Conservation (phyloP, 257 asterid genomes). For the Voacanga thouarsii region DNA sequence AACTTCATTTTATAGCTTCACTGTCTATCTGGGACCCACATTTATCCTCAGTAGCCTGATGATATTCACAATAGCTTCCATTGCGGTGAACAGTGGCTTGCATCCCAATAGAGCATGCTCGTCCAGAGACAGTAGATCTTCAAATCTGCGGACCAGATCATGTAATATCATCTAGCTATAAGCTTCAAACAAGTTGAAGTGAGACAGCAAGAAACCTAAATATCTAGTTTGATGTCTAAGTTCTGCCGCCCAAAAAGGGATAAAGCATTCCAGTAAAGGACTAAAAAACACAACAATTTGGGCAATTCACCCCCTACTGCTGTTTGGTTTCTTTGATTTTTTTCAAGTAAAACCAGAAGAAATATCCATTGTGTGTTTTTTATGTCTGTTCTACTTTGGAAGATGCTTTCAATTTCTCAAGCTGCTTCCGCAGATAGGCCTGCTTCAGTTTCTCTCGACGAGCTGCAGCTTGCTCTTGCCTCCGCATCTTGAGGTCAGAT, state of each 20-base stretch:
- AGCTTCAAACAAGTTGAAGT: background rate
- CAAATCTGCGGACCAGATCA: background rate
- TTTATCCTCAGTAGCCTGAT: background rate
- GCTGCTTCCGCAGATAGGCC: constrained; percentile 82
- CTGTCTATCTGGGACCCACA: background rate
- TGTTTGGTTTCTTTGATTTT: background rate
- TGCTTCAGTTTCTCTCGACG: constrained; percentile 87
- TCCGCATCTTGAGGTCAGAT: constrained; percentile 70
- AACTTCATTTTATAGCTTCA: background rate
- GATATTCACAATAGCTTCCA: background rate
- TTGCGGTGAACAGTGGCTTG: background rate
- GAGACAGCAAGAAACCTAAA: background rate
- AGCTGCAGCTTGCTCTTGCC: constrained; percentile 83
- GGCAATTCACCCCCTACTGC: background rate
- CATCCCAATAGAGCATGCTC: background rate
- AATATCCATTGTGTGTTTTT: constrained; percentile 20
- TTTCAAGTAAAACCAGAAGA: background rate
- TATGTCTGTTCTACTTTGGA: constrained; percentile 58
- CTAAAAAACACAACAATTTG: background rate
- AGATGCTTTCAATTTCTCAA: constrained; percentile 82
- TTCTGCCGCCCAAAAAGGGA: background rate
- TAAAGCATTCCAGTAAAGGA: background rate
- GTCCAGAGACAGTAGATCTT: background rate
- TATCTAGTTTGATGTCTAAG: background rate
- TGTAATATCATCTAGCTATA: background rate